Evolutionary conservation across 1,139 yeast species (phyloP), one percentile per base, ranked within the genome.

Genomic region (Debaryomyces subglobosus): DNA sequence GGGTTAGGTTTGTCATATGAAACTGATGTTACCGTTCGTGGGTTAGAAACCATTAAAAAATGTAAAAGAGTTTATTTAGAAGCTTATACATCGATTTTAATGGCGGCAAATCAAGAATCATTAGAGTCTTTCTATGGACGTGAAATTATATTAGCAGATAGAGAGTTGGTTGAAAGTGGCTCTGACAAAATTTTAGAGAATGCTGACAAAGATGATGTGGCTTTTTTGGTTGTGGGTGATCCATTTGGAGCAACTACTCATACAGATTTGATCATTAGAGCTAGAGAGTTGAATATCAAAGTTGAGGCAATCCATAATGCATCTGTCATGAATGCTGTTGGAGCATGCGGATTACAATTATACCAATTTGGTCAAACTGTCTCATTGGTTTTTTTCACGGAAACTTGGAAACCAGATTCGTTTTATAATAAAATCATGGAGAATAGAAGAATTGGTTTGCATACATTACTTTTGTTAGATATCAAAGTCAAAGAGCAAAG

Each of bases 241-340:
- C 96, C 96, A 32, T 92, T 90, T 65, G 99, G 99, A 30, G 99
- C 99, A 38, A 94, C 99, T 4, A 94, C 99, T 0, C 99, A 94
- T 68, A 90, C 97, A 0, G 99, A 94, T 70, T 78, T 94, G 55
- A 90, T 91, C 36, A 80, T 94, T 50, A 78, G 99, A 59, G 98
- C 98, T 32, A 81, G 96, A 58, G 96, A 89, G 67, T 76, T 85
- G 53, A 83, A 82, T 1, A 89, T 94, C 62, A 74, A 79, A 49
- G 90, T 89, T 40, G 95, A 89, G 62, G 81, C 89, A 44, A 82
- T 94, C 50, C 99, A 94, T 71, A 94, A 94, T 68, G 99, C 99
- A 2, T 89, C 96, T 21, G 96, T 94, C 20, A 91, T 94, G 97
- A 94, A 94, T 65, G 99, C 99, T 0, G 96, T 94, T 21, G 99